These are phyloP conservation scores for Clonostachys rhizophaga DNA, from an alignment of 2,329 filamentous ascomycete species.

Conservation along the genomic window DNA sequence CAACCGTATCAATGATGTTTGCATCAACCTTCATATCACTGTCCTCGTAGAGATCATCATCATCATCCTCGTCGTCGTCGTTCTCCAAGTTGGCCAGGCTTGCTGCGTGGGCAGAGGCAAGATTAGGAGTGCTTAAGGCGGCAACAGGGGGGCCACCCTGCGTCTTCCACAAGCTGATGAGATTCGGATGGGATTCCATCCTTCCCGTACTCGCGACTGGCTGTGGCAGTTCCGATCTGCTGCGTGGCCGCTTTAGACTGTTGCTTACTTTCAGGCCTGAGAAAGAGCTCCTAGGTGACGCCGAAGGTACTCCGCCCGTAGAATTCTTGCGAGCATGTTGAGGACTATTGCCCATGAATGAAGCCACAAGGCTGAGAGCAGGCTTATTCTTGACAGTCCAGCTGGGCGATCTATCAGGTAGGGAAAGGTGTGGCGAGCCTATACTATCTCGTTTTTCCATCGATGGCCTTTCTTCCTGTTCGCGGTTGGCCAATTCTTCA, in stretches of 20 bases:
- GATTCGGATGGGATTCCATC: slow-evolving; percentile 30
- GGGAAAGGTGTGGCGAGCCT: slow-evolving; percentile 33
- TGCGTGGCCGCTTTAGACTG: slow-evolving; percentile 47
- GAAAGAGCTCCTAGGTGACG: slow-evolving; percentile 19
- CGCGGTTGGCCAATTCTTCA: slow-evolving; percentile 1
- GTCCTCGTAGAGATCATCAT: slow-evolving; percentile 51
- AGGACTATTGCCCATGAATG: slow-evolving; percentile 42
- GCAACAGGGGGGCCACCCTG: slow-evolving; percentile 50
- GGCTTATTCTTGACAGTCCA: slow-evolving; percentile 39
- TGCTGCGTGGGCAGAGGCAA: not conserved
- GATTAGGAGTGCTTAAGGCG: slow-evolving; percentile 28
- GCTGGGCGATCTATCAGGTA: slow-evolving; percentile 44
- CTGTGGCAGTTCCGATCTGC: slow-evolving; percentile 48
- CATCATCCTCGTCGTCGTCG: slow-evolving; percentile 55
- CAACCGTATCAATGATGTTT: slow-evolving; percentile 61
- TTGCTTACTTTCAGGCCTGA: slow-evolving; percentile 34
- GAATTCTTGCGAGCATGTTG: slow-evolving; percentile 57
- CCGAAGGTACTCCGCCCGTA: slow-evolving; percentile 39
- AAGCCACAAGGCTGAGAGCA: slow-evolving; percentile 19
- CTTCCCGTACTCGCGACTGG: slow-evolving; percentile 12
- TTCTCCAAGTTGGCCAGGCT: slow-evolving; percentile 19
- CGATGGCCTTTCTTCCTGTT: slow-evolving; percentile 18
- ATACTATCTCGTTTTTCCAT: slow-evolving; percentile 32
- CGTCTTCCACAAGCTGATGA: slow-evolving; percentile 46
- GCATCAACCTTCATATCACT: slow-evolving; percentile 58